These are phyloP conservation scores for Brachypodium distachyon DNA, from an alignment of 202 grass and related monocot species.

Conservation along the genomic window DNA sequence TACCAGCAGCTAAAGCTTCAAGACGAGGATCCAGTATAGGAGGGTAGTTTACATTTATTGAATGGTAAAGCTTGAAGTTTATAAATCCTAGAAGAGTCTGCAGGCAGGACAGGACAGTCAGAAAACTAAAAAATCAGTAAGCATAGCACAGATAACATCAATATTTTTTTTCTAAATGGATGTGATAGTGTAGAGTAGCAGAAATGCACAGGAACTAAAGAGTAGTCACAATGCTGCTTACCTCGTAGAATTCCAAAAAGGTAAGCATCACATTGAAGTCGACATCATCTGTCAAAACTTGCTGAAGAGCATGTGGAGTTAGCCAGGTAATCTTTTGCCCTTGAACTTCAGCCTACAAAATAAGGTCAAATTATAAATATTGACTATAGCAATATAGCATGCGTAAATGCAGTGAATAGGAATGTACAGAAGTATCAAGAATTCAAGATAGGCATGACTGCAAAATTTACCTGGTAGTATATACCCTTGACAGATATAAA, in stretches of 20 bases:
- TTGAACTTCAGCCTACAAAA: slow-evolving; percentile 87
- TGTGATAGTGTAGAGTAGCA: not conserved
- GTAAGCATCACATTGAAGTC: slow-evolving; percentile 99
- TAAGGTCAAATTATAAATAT: slow-evolving; percentile 14
- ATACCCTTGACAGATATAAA: slow-evolving; percentile 99
- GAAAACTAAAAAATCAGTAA: slow-evolving; percentile 5
- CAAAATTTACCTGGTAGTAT: slow-evolving; percentile 74
- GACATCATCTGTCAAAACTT: slow-evolving; percentile 84
- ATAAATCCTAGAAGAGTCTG: slow-evolving; percentile 95
- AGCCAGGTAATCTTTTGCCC: slow-evolving; percentile 97
- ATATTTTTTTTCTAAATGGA: not conserved
- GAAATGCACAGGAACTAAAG: slow-evolving; percentile 10
- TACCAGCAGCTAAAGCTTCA: slow-evolving; percentile 93
- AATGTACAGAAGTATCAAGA: not conserved
- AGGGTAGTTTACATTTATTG: slow-evolving; percentile 96
- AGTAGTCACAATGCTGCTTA: slow-evolving; percentile 18
- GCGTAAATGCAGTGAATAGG: not conserved
- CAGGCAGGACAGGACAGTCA: slow-evolving; percentile 28
- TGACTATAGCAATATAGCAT: not conserved
- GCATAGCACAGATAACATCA: not conserved
- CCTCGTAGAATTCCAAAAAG: slow-evolving; percentile 97
- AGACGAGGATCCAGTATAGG: slow-evolving; percentile 80
- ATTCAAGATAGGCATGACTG: not conserved
- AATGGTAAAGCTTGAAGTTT: slow-evolving; percentile 99
- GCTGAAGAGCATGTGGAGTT: slow-evolving; percentile 91